Evolutionary conservation across 2,329 filamentous ascomycete genomes (phyloP).

Genomic region (Aspergillus uvarum): DNA sequence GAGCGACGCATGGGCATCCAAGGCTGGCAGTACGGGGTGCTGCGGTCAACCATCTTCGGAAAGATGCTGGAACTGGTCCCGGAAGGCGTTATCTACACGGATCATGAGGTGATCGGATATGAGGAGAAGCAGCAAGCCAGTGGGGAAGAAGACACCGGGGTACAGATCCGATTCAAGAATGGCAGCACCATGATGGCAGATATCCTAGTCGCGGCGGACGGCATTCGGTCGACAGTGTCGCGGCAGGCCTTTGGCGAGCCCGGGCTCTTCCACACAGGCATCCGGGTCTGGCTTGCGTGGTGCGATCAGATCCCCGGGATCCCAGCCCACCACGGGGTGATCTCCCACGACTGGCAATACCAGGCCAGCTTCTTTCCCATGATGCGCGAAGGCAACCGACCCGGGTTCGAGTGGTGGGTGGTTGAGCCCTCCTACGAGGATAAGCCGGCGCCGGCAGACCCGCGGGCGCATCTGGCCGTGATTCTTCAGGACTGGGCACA

Average conservation of each 20-base stretch:
- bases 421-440: conserved; percentile 21
- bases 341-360: conserved; percentile 19
- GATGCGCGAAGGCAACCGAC: conserved; percentile 19
- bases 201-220: conserved; percentile 19
- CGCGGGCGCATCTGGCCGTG: not conserved
- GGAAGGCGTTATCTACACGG: conserved; percentile 10
- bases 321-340: conserved; percentile 11
- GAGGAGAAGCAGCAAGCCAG: not conserved
- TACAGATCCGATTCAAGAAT: not conserved
- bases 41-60: conserved; percentile 20
- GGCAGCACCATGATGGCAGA: conserved; percentile 11
- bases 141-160: too few relatives aligned
- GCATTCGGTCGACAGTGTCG: conserved; percentile 19
- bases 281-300: conserved; percentile 23
- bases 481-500: conserved; percentile 5
- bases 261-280: conserved; percentile 18
- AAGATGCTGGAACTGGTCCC: conserved; percentile 21
- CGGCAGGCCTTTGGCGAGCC: conserved; percentile 21
- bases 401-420: conserved; percentile 24
- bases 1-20: conserved; percentile 6
- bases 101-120: conserved; percentile 13
- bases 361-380: conserved; percentile 24
- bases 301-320: conserved; percentile 20
- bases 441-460: conserved; percentile 19
- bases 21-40: conserved; percentile 22